Evolutionary conservation across 768 basidiomycete genomes (phyloP), one percentile per base, ranked within the genome.

Genomic region (Amanita subjunquillea): DNA sequence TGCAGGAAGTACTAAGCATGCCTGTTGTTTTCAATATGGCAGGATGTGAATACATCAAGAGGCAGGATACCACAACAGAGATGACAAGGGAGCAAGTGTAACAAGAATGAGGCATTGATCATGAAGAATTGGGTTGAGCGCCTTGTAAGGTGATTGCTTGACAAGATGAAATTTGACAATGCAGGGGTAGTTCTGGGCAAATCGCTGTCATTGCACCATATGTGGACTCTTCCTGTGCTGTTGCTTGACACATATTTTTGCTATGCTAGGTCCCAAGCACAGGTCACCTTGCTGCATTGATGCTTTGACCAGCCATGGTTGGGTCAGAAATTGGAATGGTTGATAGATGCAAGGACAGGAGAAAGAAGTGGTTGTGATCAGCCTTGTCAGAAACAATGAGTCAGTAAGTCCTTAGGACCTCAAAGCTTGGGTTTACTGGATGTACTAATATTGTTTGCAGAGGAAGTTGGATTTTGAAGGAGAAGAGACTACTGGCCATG

Each of bases 281-380:
- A 99, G 66, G 94, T 98, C 3, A 80, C 86, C 2, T 74, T 93
- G 1, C 72, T 98, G 37, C 89, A 0, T 82, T 85, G 0, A 69
- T 91, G 40, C 70, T 99, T 17, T 80, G 86, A 22, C 82, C 85
- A 0, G 63, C n/a, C 76, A 87, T 59, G 87, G 86, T 0, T 72
- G 0, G 70, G 71, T 23, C 75, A 0, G 93, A 97, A 58, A 91
- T 96, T 41, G 96, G 94, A 1, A 91, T 87, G 0, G 93, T 98
- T 1, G 96, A 98, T 62, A 92, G 0, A 89, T 97, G 84, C 96
- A 99, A 71, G 95, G 95, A 0, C 80, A 95, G 46, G 95, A 99
- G 65, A 91, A 91, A 58, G 91, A 98, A 50, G 92, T 92, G 0
- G 81, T 98, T 37, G 80, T 98, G 22, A 88, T 99, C 50, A 90